Evolutionary conservation across 192 early-diverging fungal species (phyloP).

Genomic region (Radiomyces spectabilis): DNA sequence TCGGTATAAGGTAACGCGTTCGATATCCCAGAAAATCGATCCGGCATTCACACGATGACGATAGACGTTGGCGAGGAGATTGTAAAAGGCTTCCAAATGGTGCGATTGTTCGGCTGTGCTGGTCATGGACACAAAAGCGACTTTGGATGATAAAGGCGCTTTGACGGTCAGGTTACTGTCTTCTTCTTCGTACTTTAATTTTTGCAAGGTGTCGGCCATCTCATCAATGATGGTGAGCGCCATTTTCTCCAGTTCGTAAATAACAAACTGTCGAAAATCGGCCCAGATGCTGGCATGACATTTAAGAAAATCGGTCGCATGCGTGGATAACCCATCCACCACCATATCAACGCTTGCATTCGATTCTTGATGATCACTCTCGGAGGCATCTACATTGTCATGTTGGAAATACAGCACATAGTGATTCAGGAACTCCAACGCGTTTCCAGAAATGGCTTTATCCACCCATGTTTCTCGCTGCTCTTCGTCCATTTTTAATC

Average conservation of each 20-base stretch:
- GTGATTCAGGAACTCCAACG: slow-evolving; percentile 57
- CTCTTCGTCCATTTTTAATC: slow-evolving; percentile 13
- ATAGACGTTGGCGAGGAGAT: slow-evolving; percentile 65
- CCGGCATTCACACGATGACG: slow-evolving; percentile 68
- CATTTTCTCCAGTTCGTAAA: slow-evolving; percentile 37
- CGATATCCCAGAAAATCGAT: slow-evolving; percentile 56
- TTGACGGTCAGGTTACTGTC: slow-evolving; percentile 33
- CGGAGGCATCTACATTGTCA: background rate
- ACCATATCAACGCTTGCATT: background rate
- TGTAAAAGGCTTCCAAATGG: slow-evolving; percentile 63
- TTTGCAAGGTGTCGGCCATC: slow-evolving; percentile 49
- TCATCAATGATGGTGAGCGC: slow-evolving; percentile 45
- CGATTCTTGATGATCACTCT: background rate
- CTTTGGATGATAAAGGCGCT: slow-evolving; percentile 1
- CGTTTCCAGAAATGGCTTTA: slow-evolving; percentile 43
- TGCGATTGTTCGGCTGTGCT: slow-evolving; percentile 24
- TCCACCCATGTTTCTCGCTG: slow-evolving; percentile 41
- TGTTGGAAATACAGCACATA: slow-evolving; percentile 51
- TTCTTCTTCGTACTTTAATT: slow-evolving; percentile 64
- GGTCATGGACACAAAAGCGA: slow-evolving; percentile 3
- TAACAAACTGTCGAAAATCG: slow-evolving; percentile 15
- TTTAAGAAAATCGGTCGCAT: slow-evolving; percentile 1
- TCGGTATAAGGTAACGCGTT: slow-evolving; percentile 46
- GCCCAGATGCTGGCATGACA: slow-evolving; percentile 2
- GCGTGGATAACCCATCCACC: background rate